Percentiles rank a stretch among this genome's conserved stretches.
phyloP scores from a whole-genome alignment of 192 early-diverging fungal species.

The Backusella mclennaniae region DNA sequence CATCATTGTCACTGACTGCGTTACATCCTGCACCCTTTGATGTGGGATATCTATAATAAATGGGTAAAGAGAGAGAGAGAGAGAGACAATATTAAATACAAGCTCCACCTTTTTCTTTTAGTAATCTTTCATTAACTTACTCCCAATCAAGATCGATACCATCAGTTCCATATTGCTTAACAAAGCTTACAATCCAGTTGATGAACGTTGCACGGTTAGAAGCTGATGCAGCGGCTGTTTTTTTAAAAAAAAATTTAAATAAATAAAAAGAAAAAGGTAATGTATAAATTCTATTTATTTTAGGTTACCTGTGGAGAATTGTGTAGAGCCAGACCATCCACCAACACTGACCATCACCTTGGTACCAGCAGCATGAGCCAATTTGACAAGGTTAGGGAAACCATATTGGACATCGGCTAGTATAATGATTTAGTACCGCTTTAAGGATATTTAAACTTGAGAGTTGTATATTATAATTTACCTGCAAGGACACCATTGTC shows the following conservation, averaged over 20 bases:
- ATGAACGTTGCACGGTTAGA: slow-evolving; percentile 46
- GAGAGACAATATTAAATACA: neutral
- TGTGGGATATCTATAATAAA: slow-evolving; percentile 50
- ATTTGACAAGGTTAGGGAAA: neutral
- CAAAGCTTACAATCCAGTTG: slow-evolving; percentile 44
- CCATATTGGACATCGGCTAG: neutral
- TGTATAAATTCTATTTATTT: too few species aligned
- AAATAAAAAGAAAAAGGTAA: too few species aligned
- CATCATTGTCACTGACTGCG: slow-evolving; percentile 42
- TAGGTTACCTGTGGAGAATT: slow-evolving; percentile 40
- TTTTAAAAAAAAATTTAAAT: too few species aligned
- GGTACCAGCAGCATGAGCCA: slow-evolving; percentile 11
- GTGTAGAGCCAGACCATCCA: slow-evolving; percentile 63
- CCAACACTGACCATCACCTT: slow-evolving; percentile 54
- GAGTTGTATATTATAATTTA: neutral
- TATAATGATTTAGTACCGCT: neutral
- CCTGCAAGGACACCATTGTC: slow-evolving; percentile 20
- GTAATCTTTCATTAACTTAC: slow-evolving; percentile 21
- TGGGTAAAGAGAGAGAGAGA: neutral
- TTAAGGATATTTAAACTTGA: neutral
- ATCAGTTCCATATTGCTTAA: slow-evolving; percentile 56
- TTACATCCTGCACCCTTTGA: slow-evolving; percentile 60
- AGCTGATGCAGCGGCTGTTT: slow-evolving; percentile 33
- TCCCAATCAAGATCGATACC: slow-evolving; percentile 74
- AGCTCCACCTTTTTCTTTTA: too few species aligned